These are phyloP conservation scores for Oryza punctata DNA, from an alignment of 176 grass and related monocot genomes.

Conservation along the genomic window DNA sequence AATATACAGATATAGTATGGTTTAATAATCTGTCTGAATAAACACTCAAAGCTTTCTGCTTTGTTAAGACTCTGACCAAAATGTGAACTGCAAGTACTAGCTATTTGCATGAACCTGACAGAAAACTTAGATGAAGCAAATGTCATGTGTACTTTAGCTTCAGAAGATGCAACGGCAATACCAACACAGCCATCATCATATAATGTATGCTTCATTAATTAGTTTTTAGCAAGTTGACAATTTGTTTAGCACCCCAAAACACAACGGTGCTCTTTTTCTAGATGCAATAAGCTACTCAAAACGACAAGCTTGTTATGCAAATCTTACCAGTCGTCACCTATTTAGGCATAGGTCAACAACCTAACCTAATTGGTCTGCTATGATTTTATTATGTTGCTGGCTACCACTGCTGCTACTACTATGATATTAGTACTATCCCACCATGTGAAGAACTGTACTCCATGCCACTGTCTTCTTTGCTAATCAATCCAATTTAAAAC, in stretches of 20 bases:
- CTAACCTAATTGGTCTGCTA: conserved; percentile 5
- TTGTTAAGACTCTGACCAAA: not conserved
- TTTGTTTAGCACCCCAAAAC: not conserved
- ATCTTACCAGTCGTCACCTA: not conserved
- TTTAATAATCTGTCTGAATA: not conserved
- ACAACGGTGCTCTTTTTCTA: not conserved
- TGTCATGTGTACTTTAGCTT: not conserved
- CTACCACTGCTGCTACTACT: not conserved
- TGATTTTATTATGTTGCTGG: not conserved
- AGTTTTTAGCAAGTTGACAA: not conserved
- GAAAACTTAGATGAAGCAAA: not conserved
- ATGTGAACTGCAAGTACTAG: not conserved
- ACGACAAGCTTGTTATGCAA: not conserved
- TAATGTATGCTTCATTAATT: not conserved
- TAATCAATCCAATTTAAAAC: not conserved
- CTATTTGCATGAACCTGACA: not conserved
- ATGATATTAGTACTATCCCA: not conserved
- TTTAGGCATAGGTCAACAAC: conserved; percentile 7
- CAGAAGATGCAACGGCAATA: not conserved
- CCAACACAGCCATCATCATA: not conserved
- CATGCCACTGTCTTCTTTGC: not conserved
- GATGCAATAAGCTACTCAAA: not conserved
- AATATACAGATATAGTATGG: not conserved
- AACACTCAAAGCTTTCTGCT: not conserved
- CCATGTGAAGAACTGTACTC: not conserved